These are phyloP conservation scores for Candida neerlandica DNA, from an alignment of 1,139 yeast genomes.

Conservation along the genomic window DNA sequence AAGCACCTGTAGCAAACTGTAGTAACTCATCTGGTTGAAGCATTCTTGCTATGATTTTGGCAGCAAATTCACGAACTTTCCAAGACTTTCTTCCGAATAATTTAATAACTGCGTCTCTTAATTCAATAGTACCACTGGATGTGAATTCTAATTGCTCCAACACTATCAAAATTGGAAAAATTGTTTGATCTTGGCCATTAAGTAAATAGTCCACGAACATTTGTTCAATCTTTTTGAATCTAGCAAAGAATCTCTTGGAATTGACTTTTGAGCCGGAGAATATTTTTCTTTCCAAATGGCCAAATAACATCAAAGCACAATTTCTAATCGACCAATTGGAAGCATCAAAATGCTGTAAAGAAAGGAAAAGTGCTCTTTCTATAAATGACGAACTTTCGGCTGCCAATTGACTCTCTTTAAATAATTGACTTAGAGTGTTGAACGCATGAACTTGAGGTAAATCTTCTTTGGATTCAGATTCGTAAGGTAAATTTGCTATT, in stretches of 20 bases:
- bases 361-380: slow-evolving; percentile 58
- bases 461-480: slow-evolving; percentile 56
- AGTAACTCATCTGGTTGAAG: slow-evolving; percentile 10
- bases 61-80: slow-evolving; percentile 88
- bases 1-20: slow-evolving; percentile 27
- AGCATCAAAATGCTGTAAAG: slow-evolving; percentile 65
- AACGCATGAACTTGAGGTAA: slow-evolving; percentile 93
- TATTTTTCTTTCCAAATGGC: slow-evolving; percentile 75
- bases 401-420: slow-evolving; percentile 67
- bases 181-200: slow-evolving; percentile 46
- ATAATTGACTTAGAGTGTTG: slow-evolving; percentile 76
- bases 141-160: slow-evolving; percentile 68
- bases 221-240: slow-evolving; percentile 35
- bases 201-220: slow-evolving; percentile 12
- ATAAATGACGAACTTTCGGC: slow-evolving; percentile 53
- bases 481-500: slow-evolving; percentile 56
- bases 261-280: slow-evolving; percentile 59
- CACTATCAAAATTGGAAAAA: slow-evolving; percentile 76
- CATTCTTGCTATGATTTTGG: slow-evolving; percentile 64
- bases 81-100: slow-evolving; percentile 52
- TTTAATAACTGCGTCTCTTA: background rate
- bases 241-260: slow-evolving; percentile 61
- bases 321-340: slow-evolving; percentile 84
- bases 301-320: slow-evolving; percentile 91
- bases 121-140: slow-evolving; percentile 22